Percentiles rank a stretch among this genome's conserved stretches.
Evolutionary conservation across 441 rosid genomes (phyloP).

Genomic region (Omphalea diandra): DNA sequence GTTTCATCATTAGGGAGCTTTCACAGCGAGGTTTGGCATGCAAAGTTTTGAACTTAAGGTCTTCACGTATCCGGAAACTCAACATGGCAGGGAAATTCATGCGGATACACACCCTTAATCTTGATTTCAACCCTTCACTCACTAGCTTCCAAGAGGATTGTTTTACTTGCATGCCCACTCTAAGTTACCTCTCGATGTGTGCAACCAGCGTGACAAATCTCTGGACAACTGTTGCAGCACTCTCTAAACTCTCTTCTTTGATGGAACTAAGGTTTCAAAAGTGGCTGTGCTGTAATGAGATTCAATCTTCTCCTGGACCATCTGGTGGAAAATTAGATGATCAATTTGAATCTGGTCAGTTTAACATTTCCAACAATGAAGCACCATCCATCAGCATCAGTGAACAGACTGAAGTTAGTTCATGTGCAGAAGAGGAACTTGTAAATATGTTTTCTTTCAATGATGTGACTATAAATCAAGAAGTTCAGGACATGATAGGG

Average conservation of each 20-base stretch:
- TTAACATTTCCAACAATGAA: constrained; percentile 26
- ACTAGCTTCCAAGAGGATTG: constrained; percentile 76
- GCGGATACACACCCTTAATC: constrained; percentile 60
- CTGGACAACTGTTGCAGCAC: constrained; percentile 78
- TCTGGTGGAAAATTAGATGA: constrained; percentile 31
- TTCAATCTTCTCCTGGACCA: constrained; percentile 32
- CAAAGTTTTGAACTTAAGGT: constrained; percentile 64
- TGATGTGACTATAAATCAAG: constrained; percentile 30
- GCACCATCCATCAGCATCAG: constrained; percentile 25
- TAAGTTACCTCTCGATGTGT: constrained; percentile 74
- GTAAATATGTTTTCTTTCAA: constrained; percentile 36
- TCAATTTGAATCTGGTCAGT: constrained; percentile 29
- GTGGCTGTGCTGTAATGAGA: constrained; percentile 64
- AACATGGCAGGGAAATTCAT: constrained; percentile 72
- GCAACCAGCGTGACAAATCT: constrained; percentile 75
- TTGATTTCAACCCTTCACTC: constrained; percentile 63
- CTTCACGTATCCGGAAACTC: constrained; percentile 62
- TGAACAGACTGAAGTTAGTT: constrained; percentile 36
- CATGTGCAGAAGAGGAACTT: constrained; percentile 40
- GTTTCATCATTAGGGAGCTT: constrained; percentile 53
- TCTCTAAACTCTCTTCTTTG: constrained; percentile 69
- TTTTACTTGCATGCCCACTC: constrained; percentile 80
- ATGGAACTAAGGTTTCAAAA: constrained; percentile 70
- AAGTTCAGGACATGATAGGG: constrained; percentile 33
- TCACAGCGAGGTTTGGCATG: constrained; percentile 70